Conservation (phyloP, 345 rosid species). For the Rhizophora apiculata region DNA sequence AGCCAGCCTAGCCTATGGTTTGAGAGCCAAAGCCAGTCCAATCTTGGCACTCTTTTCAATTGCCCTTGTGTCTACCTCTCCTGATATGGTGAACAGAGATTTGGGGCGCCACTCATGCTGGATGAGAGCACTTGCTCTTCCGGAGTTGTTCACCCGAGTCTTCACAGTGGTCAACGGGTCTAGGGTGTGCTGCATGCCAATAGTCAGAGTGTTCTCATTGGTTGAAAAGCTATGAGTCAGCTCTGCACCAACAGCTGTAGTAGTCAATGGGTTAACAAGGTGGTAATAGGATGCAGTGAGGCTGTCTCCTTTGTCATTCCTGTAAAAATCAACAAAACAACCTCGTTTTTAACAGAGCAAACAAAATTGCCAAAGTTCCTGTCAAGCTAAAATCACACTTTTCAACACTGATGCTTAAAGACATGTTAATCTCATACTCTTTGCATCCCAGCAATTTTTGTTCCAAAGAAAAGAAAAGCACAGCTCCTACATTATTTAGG, state of each 20-base stretch:
- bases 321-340: slow-evolving; percentile 19
- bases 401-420: neutral
- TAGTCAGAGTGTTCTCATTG: slow-evolving; percentile 72
- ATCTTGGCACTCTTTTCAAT: slow-evolving; percentile 91
- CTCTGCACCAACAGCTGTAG: slow-evolving; percentile 94
- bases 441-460: no score
- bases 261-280: slow-evolving; percentile 66
- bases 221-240: slow-evolving; percentile 74
- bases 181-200: slow-evolving; percentile 85
- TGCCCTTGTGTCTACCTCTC: slow-evolving; percentile 87
- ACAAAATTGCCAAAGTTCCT: neutral
- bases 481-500: no score
- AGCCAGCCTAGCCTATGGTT: slow-evolving; percentile 46
- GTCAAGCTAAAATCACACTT: neutral
- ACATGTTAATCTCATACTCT: no score
- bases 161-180: slow-evolving; percentile 88
- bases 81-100: slow-evolving; percentile 84
- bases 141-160: slow-evolving; percentile 86
- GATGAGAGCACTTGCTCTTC: slow-evolving; percentile 79
- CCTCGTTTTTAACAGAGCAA: neutral
- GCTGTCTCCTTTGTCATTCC: slow-evolving; percentile 83
- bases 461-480: no score
- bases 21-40: slow-evolving; percentile 83
- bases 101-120: slow-evolving; percentile 97
- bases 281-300: slow-evolving; percentile 89